Percentiles rank a stretch among this genome's conserved stretches.
phyloP scores from a whole-genome alignment of 495 filamentous ascomycete species.

The Tuber umbilicatum region DNA sequence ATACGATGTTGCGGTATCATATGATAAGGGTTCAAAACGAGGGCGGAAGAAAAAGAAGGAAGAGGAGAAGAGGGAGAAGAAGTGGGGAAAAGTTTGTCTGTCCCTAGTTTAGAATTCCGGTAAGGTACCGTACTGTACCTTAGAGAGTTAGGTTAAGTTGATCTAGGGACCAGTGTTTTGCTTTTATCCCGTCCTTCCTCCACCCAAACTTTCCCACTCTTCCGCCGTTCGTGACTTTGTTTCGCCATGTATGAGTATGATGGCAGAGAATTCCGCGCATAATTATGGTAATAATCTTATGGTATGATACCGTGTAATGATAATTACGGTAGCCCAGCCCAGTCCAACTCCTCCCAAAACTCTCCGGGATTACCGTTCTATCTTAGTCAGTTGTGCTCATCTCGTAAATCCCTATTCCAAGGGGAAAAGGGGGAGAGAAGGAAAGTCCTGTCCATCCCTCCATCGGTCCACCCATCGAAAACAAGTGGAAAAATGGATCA shows the following conservation, averaged over 20 bases:
- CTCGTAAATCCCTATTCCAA: neutral
- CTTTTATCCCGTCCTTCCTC: neutral
- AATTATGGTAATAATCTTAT: neutral
- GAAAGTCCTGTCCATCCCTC: neutral
- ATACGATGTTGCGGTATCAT: neutral
- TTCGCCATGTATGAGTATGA: neutral
- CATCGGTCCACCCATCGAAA: neutral
- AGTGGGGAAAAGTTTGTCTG: neutral
- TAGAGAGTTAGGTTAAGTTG: neutral
- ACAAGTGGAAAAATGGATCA: neutral
- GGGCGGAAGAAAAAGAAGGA: neutral
- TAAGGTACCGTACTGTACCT: neutral
- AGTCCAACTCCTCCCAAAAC: neutral
- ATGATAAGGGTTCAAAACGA: neutral
- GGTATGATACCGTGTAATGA: neutral
- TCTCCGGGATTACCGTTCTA: neutral
- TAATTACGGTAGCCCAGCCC: neutral
- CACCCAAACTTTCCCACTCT: neutral
- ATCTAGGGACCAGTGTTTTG: neutral
- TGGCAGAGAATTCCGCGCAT: neutral
- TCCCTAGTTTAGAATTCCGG: neutral
- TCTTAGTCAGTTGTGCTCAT: neutral
- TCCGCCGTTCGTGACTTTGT: neutral
- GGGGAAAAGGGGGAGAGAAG: neutral
- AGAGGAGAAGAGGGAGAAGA: neutral